Percentiles rank a stretch among this genome's conserved stretches.
phyloP scores from a whole-genome alignment of 306 rosid species.

The Crotalaria pallida region DNA sequence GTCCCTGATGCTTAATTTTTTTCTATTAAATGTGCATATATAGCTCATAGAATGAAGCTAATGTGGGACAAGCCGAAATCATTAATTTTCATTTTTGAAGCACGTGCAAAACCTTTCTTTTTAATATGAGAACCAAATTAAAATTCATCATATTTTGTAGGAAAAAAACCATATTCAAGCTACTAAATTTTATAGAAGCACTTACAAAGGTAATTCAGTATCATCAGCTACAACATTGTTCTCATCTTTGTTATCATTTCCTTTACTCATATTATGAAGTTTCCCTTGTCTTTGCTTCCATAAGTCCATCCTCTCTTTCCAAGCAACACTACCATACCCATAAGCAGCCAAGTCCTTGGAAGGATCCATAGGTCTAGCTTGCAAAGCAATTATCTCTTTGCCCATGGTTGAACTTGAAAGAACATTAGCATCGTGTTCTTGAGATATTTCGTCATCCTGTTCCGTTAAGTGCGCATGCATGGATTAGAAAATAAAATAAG shows the following conservation, averaged over 20 bases:
- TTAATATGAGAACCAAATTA: too few relatives aligned
- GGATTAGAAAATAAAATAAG: too few relatives aligned
- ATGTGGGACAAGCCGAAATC: too few relatives aligned
- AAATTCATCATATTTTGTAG: too few relatives aligned
- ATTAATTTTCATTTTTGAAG: too few relatives aligned
- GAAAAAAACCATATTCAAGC: not conserved
- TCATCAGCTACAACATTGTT: slow-evolving; percentile 24
- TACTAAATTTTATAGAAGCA: not conserved
- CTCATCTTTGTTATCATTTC: slow-evolving; percentile 6
- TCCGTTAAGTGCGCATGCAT: not conserved
- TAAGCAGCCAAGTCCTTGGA: slow-evolving; percentile 40
- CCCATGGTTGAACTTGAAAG: slow-evolving; percentile 21
- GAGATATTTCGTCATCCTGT: slow-evolving; percentile 34
- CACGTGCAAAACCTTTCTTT: too few relatives aligned
- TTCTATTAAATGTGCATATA: too few relatives aligned
- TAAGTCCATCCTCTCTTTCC: slow-evolving; percentile 44
- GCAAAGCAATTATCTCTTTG: slow-evolving; percentile 7
- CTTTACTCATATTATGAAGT: slow-evolving; percentile 15
- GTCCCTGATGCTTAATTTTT: too few relatives aligned
- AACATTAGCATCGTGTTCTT: slow-evolving; percentile 31
- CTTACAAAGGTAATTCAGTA: slow-evolving; percentile 37
- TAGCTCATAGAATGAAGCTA: too few relatives aligned
- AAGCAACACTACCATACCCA: slow-evolving; percentile 45
- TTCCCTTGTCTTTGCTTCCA: slow-evolving; percentile 41
- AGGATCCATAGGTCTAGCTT: slow-evolving; percentile 46